phyloP scores from a whole-genome alignment of 805 yeast species.

The Vanderwaltozyma tropicalis region DNA sequence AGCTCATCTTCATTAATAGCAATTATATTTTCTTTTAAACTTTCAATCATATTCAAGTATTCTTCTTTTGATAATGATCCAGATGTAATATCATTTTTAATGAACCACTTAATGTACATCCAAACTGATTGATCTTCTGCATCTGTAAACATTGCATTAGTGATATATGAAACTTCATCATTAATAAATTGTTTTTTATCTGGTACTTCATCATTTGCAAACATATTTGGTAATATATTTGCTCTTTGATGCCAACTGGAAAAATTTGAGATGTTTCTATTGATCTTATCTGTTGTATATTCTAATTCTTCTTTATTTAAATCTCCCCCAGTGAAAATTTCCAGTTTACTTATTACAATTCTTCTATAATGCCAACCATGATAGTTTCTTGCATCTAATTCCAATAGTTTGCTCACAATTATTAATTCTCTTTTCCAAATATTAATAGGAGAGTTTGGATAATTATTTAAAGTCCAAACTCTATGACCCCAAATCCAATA shows the following conservation, averaged over 20 bases:
- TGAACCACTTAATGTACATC: conserved; percentile 79
- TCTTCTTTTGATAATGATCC: conserved; percentile 19
- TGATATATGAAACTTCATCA: conserved; percentile 56
- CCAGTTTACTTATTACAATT: conserved; percentile 40
- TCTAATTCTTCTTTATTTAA: conserved; percentile 47
- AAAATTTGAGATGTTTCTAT: conserved; percentile 77
- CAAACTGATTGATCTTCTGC: conserved; percentile 91
- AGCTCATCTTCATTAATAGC: conserved; percentile 66
- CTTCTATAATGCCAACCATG: conserved; percentile 96
- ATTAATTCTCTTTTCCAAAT: conserved; percentile 64
- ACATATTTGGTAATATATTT: conserved; percentile 49
- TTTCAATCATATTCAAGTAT: conserved; percentile 32
- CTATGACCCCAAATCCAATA: conserved; percentile 98
- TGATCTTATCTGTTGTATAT: conserved; percentile 71
- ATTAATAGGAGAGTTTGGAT: conserved; percentile 32
- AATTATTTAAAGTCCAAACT: conserved; percentile 59
- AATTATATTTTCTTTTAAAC: conserved; percentile 39
- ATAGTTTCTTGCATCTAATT: conserved; percentile 70
- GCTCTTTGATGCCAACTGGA: conserved; percentile 94
- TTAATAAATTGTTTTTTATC: conserved; percentile 30
- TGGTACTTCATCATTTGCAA: conserved; percentile 19
- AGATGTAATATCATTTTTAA: conserved; percentile 29
- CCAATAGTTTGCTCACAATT: conserved; percentile 57
- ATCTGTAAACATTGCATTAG: conserved; percentile 83
- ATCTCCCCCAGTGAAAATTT: conserved; percentile 17